These are phyloP conservation scores for Leishmania major DNA, from an alignment of 208 protist genomes.

Conservation along the genomic window DNA sequence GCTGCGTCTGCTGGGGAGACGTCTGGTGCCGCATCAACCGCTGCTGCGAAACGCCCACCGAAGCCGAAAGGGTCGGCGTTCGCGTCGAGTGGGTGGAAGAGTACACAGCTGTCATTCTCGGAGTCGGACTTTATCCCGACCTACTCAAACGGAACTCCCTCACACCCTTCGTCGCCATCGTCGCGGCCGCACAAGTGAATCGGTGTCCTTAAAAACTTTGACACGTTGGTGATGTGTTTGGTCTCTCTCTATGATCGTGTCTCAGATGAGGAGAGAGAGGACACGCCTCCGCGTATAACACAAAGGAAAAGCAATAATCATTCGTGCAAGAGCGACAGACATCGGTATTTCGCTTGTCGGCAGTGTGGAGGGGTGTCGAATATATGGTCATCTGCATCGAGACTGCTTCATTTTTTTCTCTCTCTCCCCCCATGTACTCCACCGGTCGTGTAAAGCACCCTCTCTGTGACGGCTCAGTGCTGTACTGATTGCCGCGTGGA, in stretches of 20 bases:
- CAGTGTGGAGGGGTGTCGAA: no score
- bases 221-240: background rate
- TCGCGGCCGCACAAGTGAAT: conserved; percentile 13
- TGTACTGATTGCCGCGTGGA: background rate
- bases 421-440: background rate
- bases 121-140: conserved; percentile 72
- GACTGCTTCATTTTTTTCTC: background rate
- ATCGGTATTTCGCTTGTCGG: no score
- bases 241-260: background rate
- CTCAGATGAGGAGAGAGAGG: background rate
- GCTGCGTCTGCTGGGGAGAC: background rate
- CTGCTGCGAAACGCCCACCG: conserved; percentile 8
- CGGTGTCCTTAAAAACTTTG: background rate
- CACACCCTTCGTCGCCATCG: background rate
- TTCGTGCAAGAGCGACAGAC: background rate
- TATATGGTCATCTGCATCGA: background rate
- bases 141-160: background rate
- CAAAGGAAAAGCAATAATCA: no score
- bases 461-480: background rate
- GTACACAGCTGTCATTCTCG: conserved; percentile 45
- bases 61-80: conserved; percentile 53
- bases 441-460: no score
- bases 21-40: background rate
- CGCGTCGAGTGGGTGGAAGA: conserved; percentile 69
- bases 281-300: background rate